Percentiles rank a stretch among this genome's conserved stretches.
These are phyloP conservation scores for Cyberlindnera sargentensis DNA, from an alignment of 805 yeast species.

Conservation along the genomic window DNA sequence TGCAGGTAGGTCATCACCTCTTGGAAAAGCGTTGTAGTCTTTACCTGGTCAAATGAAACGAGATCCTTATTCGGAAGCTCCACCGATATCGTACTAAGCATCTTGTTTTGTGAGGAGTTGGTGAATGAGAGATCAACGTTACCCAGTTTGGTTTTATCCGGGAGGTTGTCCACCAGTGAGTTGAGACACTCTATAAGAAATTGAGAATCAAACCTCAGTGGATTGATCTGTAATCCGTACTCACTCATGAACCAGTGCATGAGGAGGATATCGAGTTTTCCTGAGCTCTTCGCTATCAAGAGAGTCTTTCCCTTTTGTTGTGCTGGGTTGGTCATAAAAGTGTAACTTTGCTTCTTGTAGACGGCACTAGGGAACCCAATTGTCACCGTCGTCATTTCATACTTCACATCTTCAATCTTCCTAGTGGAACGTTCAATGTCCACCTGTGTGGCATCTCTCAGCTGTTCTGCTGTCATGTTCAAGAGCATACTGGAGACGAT, in stretches of 20 bases:
- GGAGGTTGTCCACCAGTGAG: conserved; percentile 13
- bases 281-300: conserved; percentile 7
- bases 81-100: conserved; percentile 20
- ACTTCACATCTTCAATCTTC: conserved; percentile 3
- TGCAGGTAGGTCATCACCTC: conserved; percentile 17
- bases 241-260: conserved; percentile 25
- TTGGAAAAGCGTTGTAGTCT: conserved; percentile 7
- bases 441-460: conserved; percentile 12
- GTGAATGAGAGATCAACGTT: conserved; percentile 24
- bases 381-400: conserved; percentile 4
- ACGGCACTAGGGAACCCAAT: conserved; percentile 17
- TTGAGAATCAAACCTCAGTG: conserved; percentile 19
- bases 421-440: conserved; percentile 2
- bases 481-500: conserved; percentile 14
- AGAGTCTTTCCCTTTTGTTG: conserved; percentile 3
- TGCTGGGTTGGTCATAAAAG: not conserved
- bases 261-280: conserved; percentile 17
- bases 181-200: conserved; percentile 23
- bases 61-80: conserved; percentile 24
- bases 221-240: conserved; percentile 21
- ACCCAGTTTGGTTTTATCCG: conserved; percentile 17
- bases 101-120: conserved; percentile 15
- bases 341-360: conserved; percentile 14
- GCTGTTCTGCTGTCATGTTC: conserved; percentile 11
- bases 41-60: not conserved